Conservation (phyloP, 495 filamentous ascomycete genomes). For the Neurospora discreta region DNA sequence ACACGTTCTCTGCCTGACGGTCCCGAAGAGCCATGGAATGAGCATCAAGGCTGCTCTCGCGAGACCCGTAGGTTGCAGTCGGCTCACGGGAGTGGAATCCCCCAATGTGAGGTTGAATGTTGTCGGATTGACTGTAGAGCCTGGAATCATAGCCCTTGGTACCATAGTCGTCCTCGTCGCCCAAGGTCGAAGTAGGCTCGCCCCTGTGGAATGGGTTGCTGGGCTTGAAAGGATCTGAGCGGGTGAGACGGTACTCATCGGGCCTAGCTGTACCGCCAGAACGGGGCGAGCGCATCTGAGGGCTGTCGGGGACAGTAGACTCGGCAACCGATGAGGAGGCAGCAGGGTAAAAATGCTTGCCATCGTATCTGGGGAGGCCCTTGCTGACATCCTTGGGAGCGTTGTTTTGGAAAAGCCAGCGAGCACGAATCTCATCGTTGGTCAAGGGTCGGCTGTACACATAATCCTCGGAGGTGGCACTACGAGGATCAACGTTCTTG, state of each 20-base stretch:
- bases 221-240: conserved; percentile 27
- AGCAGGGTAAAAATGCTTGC: conserved; percentile 42
- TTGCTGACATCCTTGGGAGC: conserved; percentile 26
- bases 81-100: no score
- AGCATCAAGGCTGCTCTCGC: no score
- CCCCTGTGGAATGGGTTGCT: conserved; percentile 15
- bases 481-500: conserved; percentile 23
- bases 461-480: conserved; percentile 26
- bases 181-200: conserved; percentile 2
- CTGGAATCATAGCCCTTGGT: no score
- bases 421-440: conserved; percentile 36
- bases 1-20: conserved; percentile 10
- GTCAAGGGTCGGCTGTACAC: conserved; percentile 37
- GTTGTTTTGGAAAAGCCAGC: conserved; percentile 41
- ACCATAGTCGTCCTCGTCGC: background rate
- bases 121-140: no score
- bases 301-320: background rate
- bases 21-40: conserved; percentile 7
- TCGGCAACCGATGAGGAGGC: conserved; percentile 34
- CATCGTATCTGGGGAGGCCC: conserved; percentile 46
- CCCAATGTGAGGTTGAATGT: no score
- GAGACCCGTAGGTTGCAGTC: no score
- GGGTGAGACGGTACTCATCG: conserved; percentile 12
- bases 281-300: background rate
- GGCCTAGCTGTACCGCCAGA: conserved; percentile 3